These are phyloP conservation scores for Rhizopus stolonifer DNA, from an alignment of 371 early-diverging fungal species.

Conservation along the genomic window DNA sequence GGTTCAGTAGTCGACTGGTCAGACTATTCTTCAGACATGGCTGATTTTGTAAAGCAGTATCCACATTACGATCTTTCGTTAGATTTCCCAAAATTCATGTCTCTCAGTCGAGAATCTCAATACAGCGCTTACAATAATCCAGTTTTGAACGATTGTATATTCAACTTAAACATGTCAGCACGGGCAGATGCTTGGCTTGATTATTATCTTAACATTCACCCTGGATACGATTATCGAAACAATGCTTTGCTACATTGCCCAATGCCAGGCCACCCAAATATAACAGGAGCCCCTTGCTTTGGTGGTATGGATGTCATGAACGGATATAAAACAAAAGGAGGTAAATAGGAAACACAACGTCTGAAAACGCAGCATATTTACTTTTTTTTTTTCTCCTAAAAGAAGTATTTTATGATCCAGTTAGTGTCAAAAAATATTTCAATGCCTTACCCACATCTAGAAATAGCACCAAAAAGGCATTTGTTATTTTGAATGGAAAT, in stretches of 20 bases:
- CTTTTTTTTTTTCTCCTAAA: background rate
- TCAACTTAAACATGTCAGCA: slow-evolving; percentile 14
- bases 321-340: slow-evolving; percentile 27
- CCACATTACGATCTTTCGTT: slow-evolving; percentile 43
- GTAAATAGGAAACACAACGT: background rate
- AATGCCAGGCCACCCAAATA: slow-evolving; percentile 28
- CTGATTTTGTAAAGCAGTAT: slow-evolving; percentile 32
- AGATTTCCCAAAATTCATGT: slow-evolving; percentile 45
- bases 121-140: slow-evolving; percentile 21
- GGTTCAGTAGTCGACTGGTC: slow-evolving; percentile 45
- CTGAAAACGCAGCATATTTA: background rate
- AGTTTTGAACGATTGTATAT: slow-evolving; percentile 32
- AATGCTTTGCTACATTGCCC: slow-evolving; percentile 32
- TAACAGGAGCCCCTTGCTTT: slow-evolving; percentile 44
- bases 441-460: slow-evolving; percentile 25
- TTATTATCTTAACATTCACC: slow-evolving; percentile 30
- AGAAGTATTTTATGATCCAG: slow-evolving; percentile 36
- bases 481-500: slow-evolving; percentile 37
- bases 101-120: slow-evolving; percentile 22
- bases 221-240: slow-evolving; percentile 28
- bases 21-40: slow-evolving; percentile 22
- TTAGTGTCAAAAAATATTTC: slow-evolving; percentile 16
- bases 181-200: slow-evolving; percentile 41
- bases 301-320: slow-evolving; percentile 15
- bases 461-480: slow-evolving; percentile 30